phyloP scores from a whole-genome alignment of 306 rosid genomes.

The Citrullus amarus region DNA sequence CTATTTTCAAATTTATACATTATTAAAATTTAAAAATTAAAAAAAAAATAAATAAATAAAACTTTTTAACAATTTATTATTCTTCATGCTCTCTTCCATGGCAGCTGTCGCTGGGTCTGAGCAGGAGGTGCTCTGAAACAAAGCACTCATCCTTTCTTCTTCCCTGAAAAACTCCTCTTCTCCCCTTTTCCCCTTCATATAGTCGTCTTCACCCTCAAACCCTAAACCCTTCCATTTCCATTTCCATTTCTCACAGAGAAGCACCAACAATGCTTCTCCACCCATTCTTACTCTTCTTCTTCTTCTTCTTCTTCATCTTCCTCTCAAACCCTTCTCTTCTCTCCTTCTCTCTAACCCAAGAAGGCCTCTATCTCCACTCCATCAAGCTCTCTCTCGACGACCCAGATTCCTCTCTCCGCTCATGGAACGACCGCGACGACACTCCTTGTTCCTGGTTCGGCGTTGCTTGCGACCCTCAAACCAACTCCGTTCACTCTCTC shows the following conservation, averaged over 20 bases:
- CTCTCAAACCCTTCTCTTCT: neutral
- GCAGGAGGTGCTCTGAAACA: neutral
- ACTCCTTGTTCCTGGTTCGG: conserved; percentile 32
- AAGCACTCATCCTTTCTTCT: neutral
- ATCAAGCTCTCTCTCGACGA: conserved; percentile 10
- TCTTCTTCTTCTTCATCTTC: neutral
- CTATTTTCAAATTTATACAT: no score
- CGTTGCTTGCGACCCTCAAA: conserved; percentile 47
- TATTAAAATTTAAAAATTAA: no score
- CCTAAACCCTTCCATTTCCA: neutral
- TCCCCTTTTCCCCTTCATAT: neutral
- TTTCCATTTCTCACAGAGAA: neutral
- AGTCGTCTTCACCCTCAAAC: neutral
- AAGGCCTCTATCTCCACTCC: conserved; percentile 6
- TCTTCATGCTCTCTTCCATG: neutral
- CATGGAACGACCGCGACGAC: conserved; percentile 8
- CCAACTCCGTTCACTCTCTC: conserved; percentile 43
- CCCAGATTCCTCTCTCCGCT: conserved; percentile 1
- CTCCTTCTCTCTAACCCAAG: conserved; percentile 2
- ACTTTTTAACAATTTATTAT: no score
- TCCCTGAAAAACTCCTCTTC: neutral
- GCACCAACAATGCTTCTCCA: neutral
- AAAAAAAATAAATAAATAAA: no score
- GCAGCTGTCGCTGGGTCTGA: neutral
- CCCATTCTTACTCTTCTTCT: neutral